Base-by-base conservation (phyloP, 2,329 filamentous ascomycete genomes). In the Paecilomyces formosus region DNA sequence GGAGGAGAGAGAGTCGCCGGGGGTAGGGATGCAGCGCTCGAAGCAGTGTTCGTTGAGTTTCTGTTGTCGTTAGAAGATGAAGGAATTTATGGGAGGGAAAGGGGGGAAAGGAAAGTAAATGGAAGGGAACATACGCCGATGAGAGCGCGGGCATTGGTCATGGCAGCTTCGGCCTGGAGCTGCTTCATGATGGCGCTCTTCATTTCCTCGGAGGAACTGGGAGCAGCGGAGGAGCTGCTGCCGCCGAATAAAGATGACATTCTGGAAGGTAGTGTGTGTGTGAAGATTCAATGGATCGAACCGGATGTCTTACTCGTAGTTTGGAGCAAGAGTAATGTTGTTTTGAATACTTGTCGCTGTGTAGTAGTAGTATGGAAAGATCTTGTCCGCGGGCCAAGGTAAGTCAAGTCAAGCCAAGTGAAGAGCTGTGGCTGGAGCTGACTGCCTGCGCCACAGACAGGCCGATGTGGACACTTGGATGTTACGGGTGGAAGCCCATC, bases 41-140 rank as follows among this genome's bases (percentile, higher is more conserved):
- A 91, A 93, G 79, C 89, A 93, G 76, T 88, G 86, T 67, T 89
- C 83, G 76, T 92, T 90, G 74, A 92, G 82, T 84, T 89, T 91
- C 87, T 91, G 61, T 53, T n/a, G n/a, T n/a, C n/a, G n/a, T n/a
- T n/a, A n/a, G n/a, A n/a, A n/a, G n/a, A n/a, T 21, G 13, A 15
- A 12, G 5, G 24, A 58, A n/a, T 28, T 50, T 35, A n/a, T 3
- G 24, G 21, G 35, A 7, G 35, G 13, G 24, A 3, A 21, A n/a
- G 54, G 61, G 31, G 54, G 8, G 28, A 30, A 30, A 8, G 8
- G 28, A 30, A 31, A 12, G 8, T 31, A 31, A 11, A 3, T n/a
- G 30, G 11, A 12, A 12, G 30, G 8, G 11, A 8, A 68, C 78
- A 57, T 78, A 89, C 88, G 75, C 88, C 82, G 67, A 92, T 89